Conservation (phyloP, 495 filamentous ascomycete genomes). For the Tuber brumale region DNA sequence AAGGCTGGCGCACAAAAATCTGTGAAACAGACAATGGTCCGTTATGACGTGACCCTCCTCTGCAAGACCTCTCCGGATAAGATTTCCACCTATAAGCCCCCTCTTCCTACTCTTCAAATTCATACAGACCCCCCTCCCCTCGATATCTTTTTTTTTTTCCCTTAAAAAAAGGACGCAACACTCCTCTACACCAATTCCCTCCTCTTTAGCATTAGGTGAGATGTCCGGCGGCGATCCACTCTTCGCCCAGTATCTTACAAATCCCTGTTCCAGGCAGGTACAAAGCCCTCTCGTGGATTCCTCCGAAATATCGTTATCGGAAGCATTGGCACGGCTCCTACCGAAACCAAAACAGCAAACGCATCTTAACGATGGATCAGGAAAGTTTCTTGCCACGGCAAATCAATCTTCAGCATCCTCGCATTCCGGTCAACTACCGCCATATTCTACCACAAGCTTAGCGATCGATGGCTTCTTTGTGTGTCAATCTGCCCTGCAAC, state of each 20-base stretch:
- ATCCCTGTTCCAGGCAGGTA: neutral
- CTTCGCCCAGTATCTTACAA: slow-evolving; percentile 4
- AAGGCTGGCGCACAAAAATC: neutral
- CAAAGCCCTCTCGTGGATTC: slow-evolving; percentile 2
- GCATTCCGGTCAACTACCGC: neutral
- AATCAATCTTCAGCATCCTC: neutral
- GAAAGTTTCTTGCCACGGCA: neutral
- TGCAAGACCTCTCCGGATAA: neutral
- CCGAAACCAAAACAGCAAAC: slow-evolving; percentile 2
- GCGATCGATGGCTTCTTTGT: slow-evolving; percentile 13
- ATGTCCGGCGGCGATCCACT: slow-evolving; percentile 5
- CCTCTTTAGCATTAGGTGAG: neutral
- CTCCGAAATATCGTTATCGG: slow-evolving; percentile 14
- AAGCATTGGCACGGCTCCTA: slow-evolving; percentile 2
- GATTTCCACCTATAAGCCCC: slow-evolving; percentile 3
- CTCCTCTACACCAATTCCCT: neutral
- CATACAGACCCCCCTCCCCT: neutral
- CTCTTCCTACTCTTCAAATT: neutral
- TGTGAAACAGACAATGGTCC: neutral
- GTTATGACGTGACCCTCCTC: slow-evolving; percentile 1
- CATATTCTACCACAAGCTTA: slow-evolving; percentile 15
- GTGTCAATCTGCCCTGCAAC: slow-evolving; percentile 10
- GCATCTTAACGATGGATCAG: slow-evolving; percentile 9
- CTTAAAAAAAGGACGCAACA: neutral
- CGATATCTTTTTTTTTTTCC: neutral